Evolutionary conservation across 2,329 filamentous ascomycete genomes (phyloP).

Genomic region (Alternaria brassicicola): DNA sequence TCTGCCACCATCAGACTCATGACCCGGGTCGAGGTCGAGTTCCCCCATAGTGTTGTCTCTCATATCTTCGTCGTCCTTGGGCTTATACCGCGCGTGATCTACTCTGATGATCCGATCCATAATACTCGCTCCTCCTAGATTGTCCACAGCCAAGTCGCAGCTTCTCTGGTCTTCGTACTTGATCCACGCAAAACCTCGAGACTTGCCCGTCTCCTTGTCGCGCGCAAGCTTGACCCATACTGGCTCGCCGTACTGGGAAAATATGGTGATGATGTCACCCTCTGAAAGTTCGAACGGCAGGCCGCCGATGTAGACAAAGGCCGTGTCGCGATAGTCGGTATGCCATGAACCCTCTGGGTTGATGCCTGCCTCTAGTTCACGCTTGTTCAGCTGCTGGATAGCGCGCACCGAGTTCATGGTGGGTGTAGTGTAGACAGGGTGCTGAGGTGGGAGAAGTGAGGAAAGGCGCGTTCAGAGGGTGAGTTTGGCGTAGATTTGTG

Average conservation of each 20-base stretch:
- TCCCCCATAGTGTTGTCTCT: constrained; percentile 66
- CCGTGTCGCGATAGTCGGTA: constrained; percentile 95
- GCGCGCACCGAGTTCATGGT: constrained; percentile 93
- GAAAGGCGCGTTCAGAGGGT: constrained; percentile 12
- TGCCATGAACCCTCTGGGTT: constrained; percentile 92
- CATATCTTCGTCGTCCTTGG: constrained; percentile 73
- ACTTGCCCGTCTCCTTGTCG: constrained; percentile 96
- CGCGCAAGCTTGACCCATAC: constrained; percentile 90
- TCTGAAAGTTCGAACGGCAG: constrained; percentile 91
- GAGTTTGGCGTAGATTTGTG: neutral
- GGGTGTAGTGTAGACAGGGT: neutral
- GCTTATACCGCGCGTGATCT: constrained; percentile 92
- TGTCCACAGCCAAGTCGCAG: constrained; percentile 94
- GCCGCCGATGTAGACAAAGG: constrained; percentile 94
- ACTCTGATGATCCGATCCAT: constrained; percentile 81
- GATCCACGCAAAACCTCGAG: constrained; percentile 90
- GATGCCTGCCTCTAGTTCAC: constrained; percentile 88
- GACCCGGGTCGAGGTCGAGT: constrained; percentile 43
- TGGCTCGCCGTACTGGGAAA: constrained; percentile 95
- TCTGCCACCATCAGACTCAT: constrained; percentile 54
- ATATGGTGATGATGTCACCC: constrained; percentile 94
- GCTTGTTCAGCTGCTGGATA: constrained; percentile 91
- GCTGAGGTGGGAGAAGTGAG: constrained; percentile 4
- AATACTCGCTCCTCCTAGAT: constrained; percentile 84
- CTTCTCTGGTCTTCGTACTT: constrained; percentile 99